Base-by-base conservation (phyloP, 441 rosid genomes). In the Adansonia grandidieri region DNA sequence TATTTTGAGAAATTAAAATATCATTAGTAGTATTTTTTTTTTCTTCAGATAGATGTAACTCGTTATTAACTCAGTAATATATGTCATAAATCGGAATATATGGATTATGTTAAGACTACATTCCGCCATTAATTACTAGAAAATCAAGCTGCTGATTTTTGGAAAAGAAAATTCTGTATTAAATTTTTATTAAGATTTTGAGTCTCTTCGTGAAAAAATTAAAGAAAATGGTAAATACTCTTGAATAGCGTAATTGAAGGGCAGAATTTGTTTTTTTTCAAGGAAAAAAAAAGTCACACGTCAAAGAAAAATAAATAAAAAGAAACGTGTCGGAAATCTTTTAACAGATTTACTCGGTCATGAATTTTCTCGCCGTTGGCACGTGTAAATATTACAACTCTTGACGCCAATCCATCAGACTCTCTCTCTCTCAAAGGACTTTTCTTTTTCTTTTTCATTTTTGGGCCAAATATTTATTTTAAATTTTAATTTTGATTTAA, bases 291-390 rank as follows among this genome's bases (percentile, higher is more conserved):
- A 48, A 24, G 3, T 11, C 15, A 4, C 60, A 14, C 19, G 42
- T 54, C 24, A 50, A 40, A 32, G 44, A 48, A 57, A 28, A 51
- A 2, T 1, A 8, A 17, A 0, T 15, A 53, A 15, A 71, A 24
- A 9, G 60, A 73, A 73, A 73, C 64, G 65, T 75, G 57, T 48
- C 63, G 0, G 5, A 45, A 53, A 47, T 71, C 65, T 63, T 65
- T 40, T 24, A 19, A 53, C 32, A 32, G 37, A 66, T 45, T 77
- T 71, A 77, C 80, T 79, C 64, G 79, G 81, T 74, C 80, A 61
- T 13, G 3, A 51, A 53, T 19, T 60, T 76, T 53, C 20, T 53
- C 56, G 53, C 61, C 11, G 44, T 22, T 48, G 80, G 42, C 78
- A 78, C 71, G 77, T 80, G 80, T 76, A 40, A 10, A 45, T 51